These are phyloP conservation scores for Starmerella davenportii DNA, from an alignment of 805 yeast genomes.

Conservation along the genomic window DNA sequence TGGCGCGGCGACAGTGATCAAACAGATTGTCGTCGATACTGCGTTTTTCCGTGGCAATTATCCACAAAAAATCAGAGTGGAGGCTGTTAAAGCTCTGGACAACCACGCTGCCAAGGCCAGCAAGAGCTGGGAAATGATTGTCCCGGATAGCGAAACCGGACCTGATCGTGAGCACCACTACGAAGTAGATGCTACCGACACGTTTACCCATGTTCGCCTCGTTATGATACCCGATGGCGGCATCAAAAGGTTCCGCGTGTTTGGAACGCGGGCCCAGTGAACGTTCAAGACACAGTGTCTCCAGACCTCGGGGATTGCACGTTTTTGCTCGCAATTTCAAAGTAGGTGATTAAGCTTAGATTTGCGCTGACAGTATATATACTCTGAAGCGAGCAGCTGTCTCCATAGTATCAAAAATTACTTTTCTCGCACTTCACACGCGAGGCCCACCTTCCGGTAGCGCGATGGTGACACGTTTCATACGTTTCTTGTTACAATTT, in stretches of 20 bases:
- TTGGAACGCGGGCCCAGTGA: slow-evolving; percentile 34
- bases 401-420: too few relatives aligned
- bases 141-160: slow-evolving; percentile 52
- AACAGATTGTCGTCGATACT: slow-evolving; percentile 60
- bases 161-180: slow-evolving; percentile 66
- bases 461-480: too few relatives aligned
- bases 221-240: slow-evolving; percentile 95
- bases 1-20: slow-evolving; percentile 44
- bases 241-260: slow-evolving; percentile 72
- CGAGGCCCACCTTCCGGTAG: too few relatives aligned
- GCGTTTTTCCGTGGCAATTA: slow-evolving; percentile 89
- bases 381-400: too few relatives aligned
- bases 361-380: too few relatives aligned
- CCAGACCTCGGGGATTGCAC: too few relatives aligned
- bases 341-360: too few relatives aligned
- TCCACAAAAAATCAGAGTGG: slow-evolving; percentile 64
- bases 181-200: slow-evolving; percentile 13
- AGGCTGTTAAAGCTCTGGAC: slow-evolving; percentile 32
- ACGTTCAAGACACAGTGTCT: too few relatives aligned
- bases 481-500: too few relatives aligned
- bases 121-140: slow-evolving; percentile 46
- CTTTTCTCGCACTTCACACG: too few relatives aligned
- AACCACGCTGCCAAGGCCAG: slow-evolving; percentile 26
- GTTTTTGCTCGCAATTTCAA: too few relatives aligned
- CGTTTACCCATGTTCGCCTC: slow-evolving; percentile 53